A percentile compares a stretch with the other conserved stretches of the same genome.
These are phyloP conservation scores for Thielaviopsis punctulata DNA, from an alignment of 2,329 filamentous ascomycete genomes.

Conservation along the genomic window DNA sequence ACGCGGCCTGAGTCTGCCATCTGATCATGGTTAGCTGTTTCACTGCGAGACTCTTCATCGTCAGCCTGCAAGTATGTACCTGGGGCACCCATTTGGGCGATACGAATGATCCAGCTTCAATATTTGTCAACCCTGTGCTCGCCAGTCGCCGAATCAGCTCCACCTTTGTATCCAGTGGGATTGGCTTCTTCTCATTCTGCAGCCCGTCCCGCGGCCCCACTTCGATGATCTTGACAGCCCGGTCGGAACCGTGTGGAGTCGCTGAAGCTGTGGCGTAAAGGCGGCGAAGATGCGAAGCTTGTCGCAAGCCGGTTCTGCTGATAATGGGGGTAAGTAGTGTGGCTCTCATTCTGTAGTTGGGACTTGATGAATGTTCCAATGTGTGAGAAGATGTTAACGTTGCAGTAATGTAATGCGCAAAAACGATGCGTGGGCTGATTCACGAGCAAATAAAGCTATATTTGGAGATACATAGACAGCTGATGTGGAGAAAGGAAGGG, in stretches of 20 bases:
- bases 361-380: neutral
- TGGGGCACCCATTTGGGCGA: constrained; percentile 75
- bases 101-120: constrained; percentile 72
- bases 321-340: neutral
- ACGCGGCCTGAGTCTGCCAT: constrained; percentile 69
- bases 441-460: neutral
- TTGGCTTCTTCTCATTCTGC: constrained; percentile 62
- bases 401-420: neutral
- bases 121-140: constrained; percentile 49
- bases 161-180: constrained; percentile 57
- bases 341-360: neutral
- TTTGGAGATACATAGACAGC: neutral
- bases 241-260: constrained; percentile 18
- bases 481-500: constrained; percentile 1
- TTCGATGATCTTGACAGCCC: constrained; percentile 51
- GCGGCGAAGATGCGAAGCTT: constrained; percentile 3
- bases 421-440: neutral
- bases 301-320: neutral
- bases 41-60: neutral
- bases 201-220: constrained; percentile 75
- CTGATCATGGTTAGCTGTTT: constrained; percentile 22
- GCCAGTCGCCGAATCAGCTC: constrained; percentile 55
- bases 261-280: constrained; percentile 6
- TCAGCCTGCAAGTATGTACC: constrained; percentile 24
- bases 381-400: neutral